phyloP scores from a whole-genome alignment of 2,329 filamentous ascomycete genomes.

The Dothideomycetes sp. region DNA sequence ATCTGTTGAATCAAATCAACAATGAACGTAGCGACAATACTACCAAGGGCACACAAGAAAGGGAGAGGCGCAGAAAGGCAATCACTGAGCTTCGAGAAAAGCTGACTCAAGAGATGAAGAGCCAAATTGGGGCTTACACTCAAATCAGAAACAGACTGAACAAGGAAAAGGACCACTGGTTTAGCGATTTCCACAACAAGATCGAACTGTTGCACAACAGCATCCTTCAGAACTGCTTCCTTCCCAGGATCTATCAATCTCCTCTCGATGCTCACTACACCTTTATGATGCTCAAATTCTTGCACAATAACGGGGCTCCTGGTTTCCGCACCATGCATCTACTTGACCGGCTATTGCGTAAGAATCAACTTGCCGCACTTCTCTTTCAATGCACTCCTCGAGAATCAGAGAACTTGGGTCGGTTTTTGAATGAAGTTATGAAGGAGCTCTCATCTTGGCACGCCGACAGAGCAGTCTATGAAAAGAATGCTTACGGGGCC shows the following conservation, averaged over 20 bases:
- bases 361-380: slow-evolving; percentile 68
- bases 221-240: slow-evolving; percentile 79
- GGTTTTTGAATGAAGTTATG: slow-evolving; percentile 75
- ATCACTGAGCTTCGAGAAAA: slow-evolving; percentile 60
- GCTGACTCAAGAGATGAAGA: slow-evolving; percentile 63
- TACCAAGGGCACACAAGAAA: slow-evolving; percentile 54
- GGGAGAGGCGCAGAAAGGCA: slow-evolving; percentile 60
- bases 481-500: slow-evolving; percentile 67
- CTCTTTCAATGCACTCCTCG: slow-evolving; percentile 85
- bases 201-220: slow-evolving; percentile 60
- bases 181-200: slow-evolving; percentile 55
- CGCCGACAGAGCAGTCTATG: slow-evolving; percentile 62
- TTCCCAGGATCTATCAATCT: slow-evolving; percentile 80
- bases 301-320: slow-evolving; percentile 75
- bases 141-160: slow-evolving; percentile 61
- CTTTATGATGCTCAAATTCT: slow-evolving; percentile 75
- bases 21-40: slow-evolving; percentile 66
- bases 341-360: slow-evolving; percentile 73
- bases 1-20: slow-evolving; percentile 57
- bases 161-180: slow-evolving; percentile 72
- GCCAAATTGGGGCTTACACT: slow-evolving; percentile 57
- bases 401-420: slow-evolving; percentile 87
- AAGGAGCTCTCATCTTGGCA: slow-evolving; percentile 81
- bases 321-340: slow-evolving; percentile 81
- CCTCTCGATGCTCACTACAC: slow-evolving; percentile 81